Base-by-base conservation (phyloP, 148 eudicot genomes). In the Drosera capensis region DNA sequence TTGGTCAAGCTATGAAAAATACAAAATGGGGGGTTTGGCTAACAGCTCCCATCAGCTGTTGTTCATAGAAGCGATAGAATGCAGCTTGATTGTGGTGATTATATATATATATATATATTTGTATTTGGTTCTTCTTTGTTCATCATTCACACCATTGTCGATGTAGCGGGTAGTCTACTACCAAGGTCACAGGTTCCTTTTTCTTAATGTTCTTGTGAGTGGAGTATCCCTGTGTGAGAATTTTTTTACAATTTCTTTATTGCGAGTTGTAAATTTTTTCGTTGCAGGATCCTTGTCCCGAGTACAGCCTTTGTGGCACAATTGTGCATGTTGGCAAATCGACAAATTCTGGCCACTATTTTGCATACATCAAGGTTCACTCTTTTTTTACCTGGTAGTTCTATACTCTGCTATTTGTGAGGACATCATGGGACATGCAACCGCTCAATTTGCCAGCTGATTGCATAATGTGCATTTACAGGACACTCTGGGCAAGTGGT, bases 301-400 rank as follows among this genome's bases (percentile, higher is more conserved):
- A 81, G 70, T 92, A 92, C 60, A 74, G 63, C 36, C 94, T 92
- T 64, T 92, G 80, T 44, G 99, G 88, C 20, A 81, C 94, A 31
- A 85, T 92, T 57, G 95, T 92, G 46, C 99, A 92, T 79, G 85
- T 94, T 23, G 99, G 99, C 37, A 73, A 63, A 56, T 92, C 99
- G 29, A 87, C 86, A 7, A 95, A 92, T 57, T 81, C 99, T 34
- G 99, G 99, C 50, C 99, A 92, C 68, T 92, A 92, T 56, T 92
- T 80, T 68, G 88, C 99, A 25, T 81, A 84, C 63, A 72, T 92
- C 28, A 92, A 92, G 99, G 99, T 92, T n/a, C n/a, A n/a, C n/a
- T 48, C 35, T 7, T 49, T 58, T 52, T 39, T 49, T 15, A 21
- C 55, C 31, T 37, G 14, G 20, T 11, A 15, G 11, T 43, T 57